Evolutionary conservation across 1,284 basidiomycete species (phyloP).

Genomic region (Ustilago shanxiensis): DNA sequence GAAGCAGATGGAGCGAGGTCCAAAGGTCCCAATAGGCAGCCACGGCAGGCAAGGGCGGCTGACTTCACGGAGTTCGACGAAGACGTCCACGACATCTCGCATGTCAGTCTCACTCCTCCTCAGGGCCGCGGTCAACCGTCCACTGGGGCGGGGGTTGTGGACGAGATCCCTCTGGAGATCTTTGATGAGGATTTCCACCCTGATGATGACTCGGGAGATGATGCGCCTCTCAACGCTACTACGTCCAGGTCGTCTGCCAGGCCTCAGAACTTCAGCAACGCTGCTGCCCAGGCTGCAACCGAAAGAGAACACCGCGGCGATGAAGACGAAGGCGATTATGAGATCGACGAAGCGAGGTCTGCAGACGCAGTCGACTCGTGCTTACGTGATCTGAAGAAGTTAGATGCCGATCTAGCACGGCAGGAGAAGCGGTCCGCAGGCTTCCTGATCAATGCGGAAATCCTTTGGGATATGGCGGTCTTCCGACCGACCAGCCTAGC

Average conservation of each 20-base stretch:
- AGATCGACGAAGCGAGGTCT: constrained; percentile 29
- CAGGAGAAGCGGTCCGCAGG: constrained; percentile 14
- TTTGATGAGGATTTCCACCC: constrained; percentile 30
- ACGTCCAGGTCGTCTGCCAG: not conserved
- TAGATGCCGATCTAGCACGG: constrained; percentile 27
- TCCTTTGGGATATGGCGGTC: constrained; percentile 31
- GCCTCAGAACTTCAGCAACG: not conserved
- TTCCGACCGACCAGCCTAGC: constrained; percentile 22
- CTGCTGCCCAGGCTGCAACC: not conserved
- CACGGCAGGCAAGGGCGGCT: constrained; percentile 19
- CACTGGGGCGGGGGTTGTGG: constrained; percentile 8
- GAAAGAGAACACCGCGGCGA: constrained; percentile 4
- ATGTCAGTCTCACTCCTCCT: constrained; percentile 42
- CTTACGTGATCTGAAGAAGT: constrained; percentile 32
- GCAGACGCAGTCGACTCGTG: constrained; percentile 16
- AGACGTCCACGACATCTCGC: constrained; percentile 50
- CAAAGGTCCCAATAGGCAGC: constrained; percentile 16
- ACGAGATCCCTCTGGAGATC: constrained; percentile 25
- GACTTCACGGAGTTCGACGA: constrained; percentile 45
- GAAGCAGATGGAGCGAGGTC: constrained; percentile 14
- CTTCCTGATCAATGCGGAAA: constrained; percentile 27
- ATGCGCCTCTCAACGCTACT: constrained; percentile 15
- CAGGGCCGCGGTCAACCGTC: not conserved
- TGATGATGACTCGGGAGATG: constrained; percentile 27
- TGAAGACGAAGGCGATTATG: constrained; percentile 23